These are phyloP conservation scores for Abelmoschus esculentus DNA, from an alignment of 345 rosid genomes.

Conservation along the genomic window DNA sequence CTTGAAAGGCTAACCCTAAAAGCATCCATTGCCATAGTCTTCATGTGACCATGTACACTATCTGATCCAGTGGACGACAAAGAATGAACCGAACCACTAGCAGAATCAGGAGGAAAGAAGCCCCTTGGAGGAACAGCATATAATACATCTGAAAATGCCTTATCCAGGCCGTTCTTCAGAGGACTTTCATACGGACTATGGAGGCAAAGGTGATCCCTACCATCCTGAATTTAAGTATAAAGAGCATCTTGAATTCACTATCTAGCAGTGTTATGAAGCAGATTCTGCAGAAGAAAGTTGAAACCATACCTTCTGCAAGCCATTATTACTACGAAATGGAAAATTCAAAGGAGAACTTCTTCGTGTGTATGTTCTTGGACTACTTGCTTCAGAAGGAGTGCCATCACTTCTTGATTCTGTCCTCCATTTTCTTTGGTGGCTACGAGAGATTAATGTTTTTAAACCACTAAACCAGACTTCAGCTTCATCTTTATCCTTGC, in stretches of 20 bases:
- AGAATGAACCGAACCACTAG: conserved; percentile 79
- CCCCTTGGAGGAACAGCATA: conserved; percentile 83
- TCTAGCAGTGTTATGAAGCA: conserved; percentile 11
- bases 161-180: conserved; percentile 75
- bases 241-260: conserved; percentile 9
- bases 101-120: conserved; percentile 75
- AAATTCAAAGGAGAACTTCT: conserved; percentile 84
- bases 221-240: conserved; percentile 45
- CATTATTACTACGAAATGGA: conserved; percentile 82
- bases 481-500: conserved; percentile 85
- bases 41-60: conserved; percentile 82
- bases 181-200: conserved; percentile 96
- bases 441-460: conserved; percentile 62
- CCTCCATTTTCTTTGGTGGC: conserved; percentile 55
- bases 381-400: conserved; percentile 63
- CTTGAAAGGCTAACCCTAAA: conserved; percentile 96
- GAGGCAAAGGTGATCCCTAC: conserved; percentile 61
- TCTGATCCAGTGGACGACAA: conserved; percentile 94
- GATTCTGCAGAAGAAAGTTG: not conserved
- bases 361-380: conserved; percentile 84
- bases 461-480: conserved; percentile 82
- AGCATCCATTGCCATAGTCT: conserved; percentile 63
- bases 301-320: conserved; percentile 69
- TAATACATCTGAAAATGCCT: conserved; percentile 77
- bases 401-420: conserved; percentile 72